Conservation (phyloP, 257 asterid genomes). For the Cynanchum wilfordii region DNA sequence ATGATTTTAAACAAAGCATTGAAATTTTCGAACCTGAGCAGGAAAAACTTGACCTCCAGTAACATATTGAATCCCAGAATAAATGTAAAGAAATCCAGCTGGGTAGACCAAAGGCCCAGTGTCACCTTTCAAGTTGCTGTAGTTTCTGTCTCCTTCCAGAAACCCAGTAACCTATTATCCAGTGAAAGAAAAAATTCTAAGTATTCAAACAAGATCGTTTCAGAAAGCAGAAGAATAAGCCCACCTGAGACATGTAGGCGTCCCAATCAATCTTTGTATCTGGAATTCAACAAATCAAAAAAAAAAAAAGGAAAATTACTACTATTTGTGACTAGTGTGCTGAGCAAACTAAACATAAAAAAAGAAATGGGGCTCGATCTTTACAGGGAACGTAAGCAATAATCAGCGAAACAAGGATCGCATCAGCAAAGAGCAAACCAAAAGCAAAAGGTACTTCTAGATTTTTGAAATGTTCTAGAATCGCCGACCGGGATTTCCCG, state of each 20-base stretch:
- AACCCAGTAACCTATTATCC: slow-evolving; percentile 65
- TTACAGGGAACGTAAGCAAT: slow-evolving; percentile 87
- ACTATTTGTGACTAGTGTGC: neutral
- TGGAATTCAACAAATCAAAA: slow-evolving; percentile 20
- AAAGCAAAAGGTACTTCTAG: slow-evolving; percentile 41
- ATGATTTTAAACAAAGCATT: neutral
- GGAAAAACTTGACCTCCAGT: slow-evolving; percentile 77
- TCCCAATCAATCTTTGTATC: slow-evolving; percentile 99
- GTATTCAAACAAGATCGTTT: neutral
- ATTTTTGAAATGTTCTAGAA: slow-evolving; percentile 21
- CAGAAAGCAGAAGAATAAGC: neutral
- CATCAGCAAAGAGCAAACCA: slow-evolving; percentile 62
- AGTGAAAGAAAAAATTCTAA: neutral
- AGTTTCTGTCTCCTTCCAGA: slow-evolving; percentile 86
- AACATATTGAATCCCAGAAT: slow-evolving; percentile 69
- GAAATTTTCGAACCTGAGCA: slow-evolving; percentile 59
- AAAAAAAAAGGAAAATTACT: neutral
- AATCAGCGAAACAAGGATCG: slow-evolving; percentile 56
- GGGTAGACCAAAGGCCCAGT: slow-evolving; percentile 97
- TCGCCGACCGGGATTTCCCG: slow-evolving; percentile 15
- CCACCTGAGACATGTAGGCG: slow-evolving; percentile 97
- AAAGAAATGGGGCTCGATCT: slow-evolving; percentile 4
- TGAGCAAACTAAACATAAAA: neutral
- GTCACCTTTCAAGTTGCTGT: slow-evolving; percentile 84
- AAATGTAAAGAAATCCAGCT: slow-evolving; percentile 90